A percentile compares a stretch with the other conserved stretches of the same genome.
Evolutionary conservation across 2,329 filamentous ascomycete genomes (phyloP).

Genomic region (Aspergillus clavatus): DNA sequence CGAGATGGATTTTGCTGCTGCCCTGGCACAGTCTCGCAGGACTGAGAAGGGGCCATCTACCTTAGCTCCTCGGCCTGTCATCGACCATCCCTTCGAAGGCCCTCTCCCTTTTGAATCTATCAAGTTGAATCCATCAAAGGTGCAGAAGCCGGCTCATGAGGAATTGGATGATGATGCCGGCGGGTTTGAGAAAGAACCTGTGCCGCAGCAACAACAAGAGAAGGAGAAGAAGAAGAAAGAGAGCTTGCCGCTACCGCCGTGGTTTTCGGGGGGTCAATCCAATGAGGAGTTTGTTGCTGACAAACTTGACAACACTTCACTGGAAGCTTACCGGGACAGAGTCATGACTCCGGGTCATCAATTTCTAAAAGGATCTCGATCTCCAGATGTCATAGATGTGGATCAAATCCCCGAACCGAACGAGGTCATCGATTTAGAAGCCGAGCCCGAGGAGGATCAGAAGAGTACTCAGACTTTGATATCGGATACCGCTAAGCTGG

Average conservation of each 20-base stretch:
- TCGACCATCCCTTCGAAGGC: slow-evolving; percentile 63
- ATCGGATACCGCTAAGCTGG: not conserved
- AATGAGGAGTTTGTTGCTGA: slow-evolving; percentile 32
- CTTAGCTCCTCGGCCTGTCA: slow-evolving; percentile 41
- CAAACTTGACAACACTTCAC: slow-evolving; percentile 17
- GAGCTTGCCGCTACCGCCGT: slow-evolving; percentile 39
- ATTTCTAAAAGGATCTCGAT: slow-evolving; percentile 28
- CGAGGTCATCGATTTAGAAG: slow-evolving; percentile 30
- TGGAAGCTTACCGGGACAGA: slow-evolving; percentile 20
- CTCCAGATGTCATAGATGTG: slow-evolving; percentile 38
- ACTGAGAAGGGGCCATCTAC: slow-evolving; percentile 45
- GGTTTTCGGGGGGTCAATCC: slow-evolving; percentile 40
- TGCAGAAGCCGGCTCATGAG: slow-evolving; percentile 40
- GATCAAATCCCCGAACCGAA: slow-evolving; percentile 29
- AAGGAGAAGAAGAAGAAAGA: slow-evolving; percentile 25
- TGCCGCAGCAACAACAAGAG: too few species aligned
- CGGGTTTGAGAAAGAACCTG: slow-evolving; percentile 57
- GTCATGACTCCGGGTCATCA: slow-evolving; percentile 19
- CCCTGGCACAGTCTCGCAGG: slow-evolving; percentile 66
- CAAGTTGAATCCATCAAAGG: slow-evolving; percentile 58
- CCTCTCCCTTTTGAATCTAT: slow-evolving; percentile 84
- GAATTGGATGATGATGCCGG: slow-evolving; percentile 53
- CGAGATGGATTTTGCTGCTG: slow-evolving; percentile 69
- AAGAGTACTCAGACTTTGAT: not conserved
- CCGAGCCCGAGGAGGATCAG: slow-evolving; percentile 12